Evolutionary conservation across 164 flowering plant genomes (phyloP).

Genomic region (Umbilicus rupestris): DNA sequence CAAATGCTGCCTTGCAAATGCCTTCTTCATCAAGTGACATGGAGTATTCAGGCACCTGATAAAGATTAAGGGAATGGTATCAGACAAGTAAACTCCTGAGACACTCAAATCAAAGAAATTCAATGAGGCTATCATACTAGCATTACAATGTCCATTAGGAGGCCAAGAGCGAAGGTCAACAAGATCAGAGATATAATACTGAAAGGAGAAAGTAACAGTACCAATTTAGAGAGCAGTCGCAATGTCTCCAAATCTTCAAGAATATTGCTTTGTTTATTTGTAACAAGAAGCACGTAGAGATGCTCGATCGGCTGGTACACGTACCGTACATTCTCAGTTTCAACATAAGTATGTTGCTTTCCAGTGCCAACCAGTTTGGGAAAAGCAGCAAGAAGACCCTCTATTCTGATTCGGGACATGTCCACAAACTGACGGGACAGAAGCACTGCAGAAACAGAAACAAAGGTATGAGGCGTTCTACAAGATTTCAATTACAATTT

Average conservation of each 20-base stretch:
- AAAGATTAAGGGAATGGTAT: slow-evolving; percentile 28
- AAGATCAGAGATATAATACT: background rate
- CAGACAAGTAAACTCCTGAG: slow-evolving; percentile 1
- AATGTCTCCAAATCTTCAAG: slow-evolving; percentile 95
- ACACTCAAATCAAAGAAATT: background rate
- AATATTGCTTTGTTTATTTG: slow-evolving; percentile 96
- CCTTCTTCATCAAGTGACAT: slow-evolving; percentile 89
- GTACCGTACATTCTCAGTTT: slow-evolving; percentile 96
- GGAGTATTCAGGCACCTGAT: slow-evolving; percentile 83
- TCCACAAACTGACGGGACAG: slow-evolving; percentile 97
- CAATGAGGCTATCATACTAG: background rate
- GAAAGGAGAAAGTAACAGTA: slow-evolving; percentile 20
- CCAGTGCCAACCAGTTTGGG: slow-evolving; percentile 94
- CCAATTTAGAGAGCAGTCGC: slow-evolving; percentile 70
- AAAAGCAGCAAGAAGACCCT: slow-evolving; percentile 94
- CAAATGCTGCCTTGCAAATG: slow-evolving; percentile 76
- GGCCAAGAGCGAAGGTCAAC: background rate
- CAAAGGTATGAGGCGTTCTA: too few species aligned
- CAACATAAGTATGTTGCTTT: slow-evolving; percentile 94
- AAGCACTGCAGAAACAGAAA: slow-evolving; percentile 48
- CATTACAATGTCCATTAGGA: background rate
- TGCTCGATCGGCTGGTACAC: slow-evolving; percentile 95
- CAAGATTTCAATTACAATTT: too few species aligned
- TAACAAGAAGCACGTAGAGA: slow-evolving; percentile 73
- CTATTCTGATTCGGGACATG: slow-evolving; percentile 92